These are phyloP conservation scores for Amoebophrya sp. DNA, from an alignment of 169 alveolate genomes.

Conservation along the genomic window DNA sequence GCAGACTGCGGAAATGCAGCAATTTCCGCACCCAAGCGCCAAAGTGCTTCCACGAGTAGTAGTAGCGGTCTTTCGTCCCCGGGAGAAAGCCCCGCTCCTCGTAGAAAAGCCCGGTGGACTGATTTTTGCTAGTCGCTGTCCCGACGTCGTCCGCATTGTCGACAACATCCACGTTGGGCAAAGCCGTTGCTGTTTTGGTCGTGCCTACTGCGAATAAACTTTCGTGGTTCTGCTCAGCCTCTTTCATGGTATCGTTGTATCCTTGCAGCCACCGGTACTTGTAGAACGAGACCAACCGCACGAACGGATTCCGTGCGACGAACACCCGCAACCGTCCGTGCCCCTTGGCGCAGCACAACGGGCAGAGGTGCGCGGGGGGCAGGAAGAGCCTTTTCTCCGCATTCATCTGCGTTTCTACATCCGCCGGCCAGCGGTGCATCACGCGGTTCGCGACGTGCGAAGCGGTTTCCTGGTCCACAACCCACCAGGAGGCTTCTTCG, in stretches of 20 bases:
- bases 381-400: background rate
- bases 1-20: background rate
- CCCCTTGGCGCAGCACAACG: conserved; percentile 2
- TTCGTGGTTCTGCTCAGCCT: background rate
- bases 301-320: background rate
- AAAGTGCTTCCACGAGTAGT: background rate
- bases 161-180: background rate
- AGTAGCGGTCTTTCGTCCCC: background rate
- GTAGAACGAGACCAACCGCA: conserved; percentile 2
- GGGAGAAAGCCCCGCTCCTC: background rate
- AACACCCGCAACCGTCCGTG: background rate
- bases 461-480: background rate
- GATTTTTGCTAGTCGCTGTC: background rate
- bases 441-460: background rate
- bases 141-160: background rate
- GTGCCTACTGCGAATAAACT: no score
- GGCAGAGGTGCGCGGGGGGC: background rate
- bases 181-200: no score
- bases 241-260: background rate
- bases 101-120: background rate
- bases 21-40: background rate
- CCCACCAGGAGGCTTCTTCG: background rate
- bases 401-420: background rate
- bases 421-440: conserved; percentile 12
- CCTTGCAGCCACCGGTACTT: conserved; percentile 22